Percentiles rank a stretch among this genome's conserved stretches.
These are phyloP conservation scores for Aspergillus persii DNA, from an alignment of 2,329 filamentous ascomycete species.

Conservation along the genomic window DNA sequence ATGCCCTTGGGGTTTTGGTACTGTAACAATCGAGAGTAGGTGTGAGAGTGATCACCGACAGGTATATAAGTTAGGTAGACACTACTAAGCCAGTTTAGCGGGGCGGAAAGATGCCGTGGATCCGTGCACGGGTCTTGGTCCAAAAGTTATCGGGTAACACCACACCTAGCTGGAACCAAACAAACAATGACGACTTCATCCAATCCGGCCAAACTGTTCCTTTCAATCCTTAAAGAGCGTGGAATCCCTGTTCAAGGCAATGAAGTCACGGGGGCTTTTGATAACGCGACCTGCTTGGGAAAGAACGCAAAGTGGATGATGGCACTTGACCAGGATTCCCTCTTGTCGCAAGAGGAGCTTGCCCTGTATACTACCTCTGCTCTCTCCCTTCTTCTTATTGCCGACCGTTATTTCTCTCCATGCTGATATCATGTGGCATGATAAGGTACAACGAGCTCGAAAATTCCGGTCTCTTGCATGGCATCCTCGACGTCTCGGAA, in stretches of 20 bases:
- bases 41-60: too few relatives aligned
- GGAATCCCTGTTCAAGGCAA: constrained; percentile 28
- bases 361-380: constrained; percentile 27
- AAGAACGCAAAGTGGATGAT: constrained; percentile 31
- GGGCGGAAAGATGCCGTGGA: not conserved
- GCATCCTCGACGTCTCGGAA: constrained; percentile 27
- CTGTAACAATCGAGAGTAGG: too few relatives aligned
- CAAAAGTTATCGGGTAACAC: not conserved
- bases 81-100: not conserved
- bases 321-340: constrained; percentile 30
- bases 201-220: constrained; percentile 20
- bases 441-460: constrained; percentile 36
- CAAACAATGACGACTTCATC: constrained; percentile 14
- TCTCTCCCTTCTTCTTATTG: not conserved
- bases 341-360: constrained; percentile 42
- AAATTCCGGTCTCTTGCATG: constrained; percentile 27
- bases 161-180: not conserved
- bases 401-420: not conserved
- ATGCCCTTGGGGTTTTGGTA: too few relatives aligned
- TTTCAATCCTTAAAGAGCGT: constrained; percentile 30
- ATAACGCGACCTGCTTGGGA: constrained; percentile 14
- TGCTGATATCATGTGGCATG: not conserved
- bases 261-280: constrained; percentile 28
- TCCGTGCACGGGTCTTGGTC: not conserved
- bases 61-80: too few relatives aligned